Evolutionary conservation across 2,329 filamentous ascomycete species (phyloP), one percentile per base, ranked within the genome.

Genomic region (Exophiala xenobiotica): DNA sequence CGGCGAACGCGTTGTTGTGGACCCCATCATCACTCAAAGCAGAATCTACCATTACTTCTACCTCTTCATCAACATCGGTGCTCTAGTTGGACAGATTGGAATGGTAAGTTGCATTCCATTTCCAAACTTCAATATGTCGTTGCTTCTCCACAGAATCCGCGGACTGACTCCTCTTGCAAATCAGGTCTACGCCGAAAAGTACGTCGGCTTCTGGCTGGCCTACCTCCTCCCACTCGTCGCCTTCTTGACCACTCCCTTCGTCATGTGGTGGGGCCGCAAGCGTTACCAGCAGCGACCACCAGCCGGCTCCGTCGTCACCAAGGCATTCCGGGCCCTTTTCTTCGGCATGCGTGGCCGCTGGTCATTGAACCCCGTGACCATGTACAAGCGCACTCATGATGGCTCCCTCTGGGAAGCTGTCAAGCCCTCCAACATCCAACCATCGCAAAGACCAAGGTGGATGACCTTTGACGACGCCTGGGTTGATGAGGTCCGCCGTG

Each of bases 401-500:
- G 56, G 56, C 9, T 54, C 53, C 14, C 42, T 59, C 20, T 56
- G 56, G 9, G 71, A 71, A n/a, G 69, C 63, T 2, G 50, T 47
- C 18, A 59, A 56, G 53, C 87, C 87, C 2, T 86, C 82, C 65
- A 73, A 75, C 27, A 74, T 88, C 4, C 71, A 77, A 11, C 72
- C 77, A 24, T 68, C 67, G 1, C 66, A 75, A 56, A 82, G 82
- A 35, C 56, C 56, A 4, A 29, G 41, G 0, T 91, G 86, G 86
- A 90, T 91, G 85, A 87, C 83, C 0, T 90, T 90, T 60, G 87
- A 92, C 56, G 88, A 92, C 60, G 81, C 82, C 45, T 92, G 87
- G 87, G 87, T 92, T 23, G 87, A 90, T 65, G 85, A 90, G 65
- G 82, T 90, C 44, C 76, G 77, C 45, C 83, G 87, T 68, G 87